phyloP scores from a whole-genome alignment of 768 basidiomycete species.

The Chalciporus sphaerocephalus region DNA sequence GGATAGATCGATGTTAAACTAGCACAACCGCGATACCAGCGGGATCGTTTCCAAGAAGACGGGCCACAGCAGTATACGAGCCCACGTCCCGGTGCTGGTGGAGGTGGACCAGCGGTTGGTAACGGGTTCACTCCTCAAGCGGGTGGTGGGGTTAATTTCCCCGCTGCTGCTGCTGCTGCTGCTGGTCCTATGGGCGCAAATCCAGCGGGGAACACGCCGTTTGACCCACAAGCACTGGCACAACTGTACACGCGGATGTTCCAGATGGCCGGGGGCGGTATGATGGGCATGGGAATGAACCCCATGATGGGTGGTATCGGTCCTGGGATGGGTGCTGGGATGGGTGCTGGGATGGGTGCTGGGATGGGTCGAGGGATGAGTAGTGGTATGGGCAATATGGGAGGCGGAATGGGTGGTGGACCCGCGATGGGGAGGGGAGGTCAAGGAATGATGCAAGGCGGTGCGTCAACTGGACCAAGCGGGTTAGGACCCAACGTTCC shows the following conservation, averaged over 20 bases:
- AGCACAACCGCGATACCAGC: slow-evolving; percentile 85
- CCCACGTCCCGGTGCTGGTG: slow-evolving; percentile 10
- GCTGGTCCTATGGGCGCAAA: slow-evolving; percentile 25
- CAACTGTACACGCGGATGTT: slow-evolving; percentile 95
- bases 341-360: slow-evolving; percentile 38
- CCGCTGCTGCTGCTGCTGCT: slow-evolving; percentile 17
- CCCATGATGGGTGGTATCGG: slow-evolving; percentile 35
- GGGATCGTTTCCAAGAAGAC: slow-evolving; percentile 58
- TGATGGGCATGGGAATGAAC: slow-evolving; percentile 42
- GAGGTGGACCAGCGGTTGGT: slow-evolving; percentile 9
- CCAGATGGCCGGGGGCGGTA: slow-evolving; percentile 63
- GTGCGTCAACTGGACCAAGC: slow-evolving; percentile 33
- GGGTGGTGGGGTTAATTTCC: slow-evolving; percentile 36
- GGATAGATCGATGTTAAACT: slow-evolving; percentile 92
- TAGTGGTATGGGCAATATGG: slow-evolving; percentile 32
- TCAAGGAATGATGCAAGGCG: slow-evolving; percentile 38
- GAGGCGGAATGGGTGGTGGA: too few species aligned
- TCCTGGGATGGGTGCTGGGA: slow-evolving; percentile 35
- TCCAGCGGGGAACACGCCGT: slow-evolving; percentile 53
- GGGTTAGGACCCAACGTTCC: slow-evolving; percentile 58
- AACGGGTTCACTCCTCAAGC: slow-evolving; percentile 32
- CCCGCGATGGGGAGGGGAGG: slow-evolving; percentile 36
- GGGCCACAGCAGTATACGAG: slow-evolving; percentile 17
- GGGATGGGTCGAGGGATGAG: slow-evolving; percentile 36
- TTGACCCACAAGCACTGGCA: slow-evolving; percentile 91